A percentile compares a stretch with the other conserved stretches of the same genome.
These are phyloP conservation scores for Sechiopsis laciniata DNA, from an alignment of 306 rosid species.

Conservation along the genomic window DNA sequence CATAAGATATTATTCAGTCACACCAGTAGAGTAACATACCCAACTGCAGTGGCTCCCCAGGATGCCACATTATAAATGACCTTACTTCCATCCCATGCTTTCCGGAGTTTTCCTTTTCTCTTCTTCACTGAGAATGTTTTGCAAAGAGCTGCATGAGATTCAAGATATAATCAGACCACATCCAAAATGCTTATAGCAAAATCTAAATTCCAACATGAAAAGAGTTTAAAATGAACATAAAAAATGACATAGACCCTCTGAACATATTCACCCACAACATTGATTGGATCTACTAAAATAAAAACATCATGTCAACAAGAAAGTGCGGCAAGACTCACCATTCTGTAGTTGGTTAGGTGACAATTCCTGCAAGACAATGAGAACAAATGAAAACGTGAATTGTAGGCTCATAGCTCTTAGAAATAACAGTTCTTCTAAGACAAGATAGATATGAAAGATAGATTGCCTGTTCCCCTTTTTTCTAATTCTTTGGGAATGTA, in stretches of 20 bases:
- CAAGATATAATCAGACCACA: constrained; percentile 29
- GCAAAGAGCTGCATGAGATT: constrained; percentile 63
- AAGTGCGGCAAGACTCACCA: constrained; percentile 41
- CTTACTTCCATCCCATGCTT: constrained; percentile 98
- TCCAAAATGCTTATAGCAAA: constrained; percentile 22
- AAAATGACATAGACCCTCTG: background rate
- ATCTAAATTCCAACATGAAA: constrained; percentile 9
- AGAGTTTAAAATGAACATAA: background rate
- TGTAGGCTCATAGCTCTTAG: background rate
- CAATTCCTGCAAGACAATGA: constrained; percentile 64
- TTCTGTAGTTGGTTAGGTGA: constrained; percentile 90
- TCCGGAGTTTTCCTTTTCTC: constrained; percentile 86
- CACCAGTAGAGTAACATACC: constrained; percentile 41
- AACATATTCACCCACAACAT: background rate
- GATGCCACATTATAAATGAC: constrained; percentile 93
- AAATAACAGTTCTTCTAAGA: background rate
- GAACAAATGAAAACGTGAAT: constrained; percentile 23
- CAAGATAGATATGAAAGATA: constrained; percentile 1
- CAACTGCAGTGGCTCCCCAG: constrained; percentile 97
- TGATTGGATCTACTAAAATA: background rate
- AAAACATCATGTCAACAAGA: constrained; percentile 3
- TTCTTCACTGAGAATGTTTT: constrained; percentile 86
- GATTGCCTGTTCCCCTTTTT: background rate
- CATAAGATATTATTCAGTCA: background rate
- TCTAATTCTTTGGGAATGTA: no score